phyloP scores from a whole-genome alignment of 441 rosid genomes.

The Pelargonium australe region DNA sequence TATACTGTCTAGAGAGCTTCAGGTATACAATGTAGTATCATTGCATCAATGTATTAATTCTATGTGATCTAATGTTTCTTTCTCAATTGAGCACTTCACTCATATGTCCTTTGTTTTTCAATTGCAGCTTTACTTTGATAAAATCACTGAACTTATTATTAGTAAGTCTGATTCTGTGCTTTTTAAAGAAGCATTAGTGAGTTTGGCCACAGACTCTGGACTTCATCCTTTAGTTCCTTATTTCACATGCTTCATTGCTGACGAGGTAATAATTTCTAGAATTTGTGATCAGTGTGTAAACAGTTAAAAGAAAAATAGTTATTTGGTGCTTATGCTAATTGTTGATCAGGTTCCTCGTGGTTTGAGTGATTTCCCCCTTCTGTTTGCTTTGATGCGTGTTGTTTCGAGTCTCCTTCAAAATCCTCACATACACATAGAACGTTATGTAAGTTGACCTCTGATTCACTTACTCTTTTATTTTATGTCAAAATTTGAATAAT shows the following conservation, averaged over 20 bases:
- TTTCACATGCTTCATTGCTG: conserved; percentile 78
- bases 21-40: conserved; percentile 40
- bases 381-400: conserved; percentile 84
- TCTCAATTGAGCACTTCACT: not conserved
- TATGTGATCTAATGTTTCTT: conserved; percentile 7
- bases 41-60: not conserved
- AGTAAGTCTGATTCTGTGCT: conserved; percentile 63
- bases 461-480: conserved; percentile 12
- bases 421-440: conserved; percentile 81
- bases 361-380: conserved; percentile 62
- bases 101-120: conserved; percentile 13
- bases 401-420: conserved; percentile 79
- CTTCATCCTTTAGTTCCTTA: conserved; percentile 95
- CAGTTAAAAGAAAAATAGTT: conserved; percentile 4
- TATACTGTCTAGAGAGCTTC: conserved; percentile 81
- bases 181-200: conserved; percentile 79
- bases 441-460: conserved; percentile 62
- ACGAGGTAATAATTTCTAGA: conserved; percentile 58
- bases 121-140: conserved; percentile 84
- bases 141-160: conserved; percentile 76
- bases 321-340: conserved; percentile 16
- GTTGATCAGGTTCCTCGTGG: conserved; percentile 76
- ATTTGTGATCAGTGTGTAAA: not conserved
- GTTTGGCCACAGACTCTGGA: conserved; percentile 91
- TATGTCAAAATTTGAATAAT: not conserved